These are phyloP conservation scores for Aspergillus egyptiacus DNA, from an alignment of 495 filamentous ascomycete genomes.

Conservation along the genomic window DNA sequence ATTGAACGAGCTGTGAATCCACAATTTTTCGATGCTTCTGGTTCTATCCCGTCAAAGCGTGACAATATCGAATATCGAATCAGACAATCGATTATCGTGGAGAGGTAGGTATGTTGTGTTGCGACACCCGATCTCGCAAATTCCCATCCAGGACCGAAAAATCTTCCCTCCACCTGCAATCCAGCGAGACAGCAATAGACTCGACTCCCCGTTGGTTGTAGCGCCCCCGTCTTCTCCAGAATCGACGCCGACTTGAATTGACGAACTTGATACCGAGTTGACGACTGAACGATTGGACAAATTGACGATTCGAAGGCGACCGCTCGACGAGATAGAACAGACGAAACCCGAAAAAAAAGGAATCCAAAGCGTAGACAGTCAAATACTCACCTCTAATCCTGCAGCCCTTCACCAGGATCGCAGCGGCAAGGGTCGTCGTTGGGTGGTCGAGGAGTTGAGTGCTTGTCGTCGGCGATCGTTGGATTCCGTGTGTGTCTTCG, in stretches of 20 bases:
- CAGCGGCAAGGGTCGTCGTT: slow-evolving; percentile 39
- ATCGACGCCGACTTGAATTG: not conserved
- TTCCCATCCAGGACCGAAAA: not conserved
- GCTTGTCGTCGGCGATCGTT: slow-evolving; percentile 37
- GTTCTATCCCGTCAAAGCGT: slow-evolving; percentile 7
- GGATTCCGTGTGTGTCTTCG: slow-evolving; percentile 46
- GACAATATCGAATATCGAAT: not conserved
- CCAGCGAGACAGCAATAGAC: not conserved
- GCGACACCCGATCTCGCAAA: not conserved
- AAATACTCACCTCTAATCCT: slow-evolving; percentile 43
- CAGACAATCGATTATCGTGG: not conserved
- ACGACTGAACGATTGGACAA: not conserved
- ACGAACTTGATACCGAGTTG: not conserved
- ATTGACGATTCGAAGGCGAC: slow-evolving; percentile 8
- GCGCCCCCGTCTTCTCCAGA: not conserved
- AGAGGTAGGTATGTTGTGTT: not conserved
- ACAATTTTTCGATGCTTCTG: not conserved
- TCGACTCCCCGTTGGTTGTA: not conserved
- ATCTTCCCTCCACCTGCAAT: not conserved
- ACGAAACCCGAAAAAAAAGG: slow-evolving; percentile 5
- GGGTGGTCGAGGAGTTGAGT: slow-evolving; percentile 39
- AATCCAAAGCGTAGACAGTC: slow-evolving; percentile 11
- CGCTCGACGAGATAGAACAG: slow-evolving; percentile 11
- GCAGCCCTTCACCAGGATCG: slow-evolving; percentile 47
- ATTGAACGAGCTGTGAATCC: slow-evolving; percentile 3